A percentile compares a stretch with the other conserved stretches of the same genome.
These are phyloP conservation scores for Gamarada debralockiae DNA, from an alignment of 495 filamentous ascomycete genomes.

Conservation along the genomic window DNA sequence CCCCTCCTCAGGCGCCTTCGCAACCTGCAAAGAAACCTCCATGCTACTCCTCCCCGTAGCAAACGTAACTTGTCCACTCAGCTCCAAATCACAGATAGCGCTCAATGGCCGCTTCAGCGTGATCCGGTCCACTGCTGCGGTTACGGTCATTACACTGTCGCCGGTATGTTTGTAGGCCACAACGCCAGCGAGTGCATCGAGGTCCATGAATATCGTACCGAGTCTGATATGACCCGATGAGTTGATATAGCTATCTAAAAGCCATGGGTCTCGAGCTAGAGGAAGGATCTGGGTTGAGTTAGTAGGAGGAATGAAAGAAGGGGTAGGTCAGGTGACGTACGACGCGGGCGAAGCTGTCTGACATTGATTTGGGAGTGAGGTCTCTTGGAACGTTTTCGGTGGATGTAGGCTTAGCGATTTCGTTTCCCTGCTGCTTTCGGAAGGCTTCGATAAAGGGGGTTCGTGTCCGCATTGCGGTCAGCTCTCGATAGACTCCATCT, in stretches of 20 bases:
- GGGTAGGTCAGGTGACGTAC: constrained; percentile 21
- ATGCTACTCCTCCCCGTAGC: constrained; percentile 76
- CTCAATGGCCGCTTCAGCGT: constrained; percentile 69
- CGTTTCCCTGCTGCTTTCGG: constrained; percentile 16
- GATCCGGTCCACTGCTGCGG: constrained; percentile 77
- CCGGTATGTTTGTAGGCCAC: constrained; percentile 83
- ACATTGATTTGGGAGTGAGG: constrained; percentile 37
- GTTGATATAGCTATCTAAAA: constrained; percentile 40
- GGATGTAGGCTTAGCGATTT: neutral
- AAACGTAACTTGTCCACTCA: constrained; percentile 78
- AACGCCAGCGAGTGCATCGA: constrained; percentile 77
- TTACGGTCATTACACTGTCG: constrained; percentile 71
- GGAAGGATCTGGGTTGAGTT: constrained; percentile 29
- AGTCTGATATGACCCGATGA: constrained; percentile 45
- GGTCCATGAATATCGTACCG: constrained; percentile 74
- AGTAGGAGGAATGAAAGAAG: neutral
- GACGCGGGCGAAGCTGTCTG: constrained; percentile 35
- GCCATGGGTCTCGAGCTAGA: constrained; percentile 36
- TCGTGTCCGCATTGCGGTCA: constrained; percentile 26
- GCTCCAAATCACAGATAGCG: constrained; percentile 76
- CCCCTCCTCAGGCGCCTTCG: constrained; percentile 55
- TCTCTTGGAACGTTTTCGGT: constrained; percentile 21
- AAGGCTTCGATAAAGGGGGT: constrained; percentile 28
- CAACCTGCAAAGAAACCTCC: constrained; percentile 74
- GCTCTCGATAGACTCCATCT: constrained; percentile 25